These are phyloP conservation scores for Sphagnum fallax DNA, from an alignment of 228 moss, liverwort and hornwort genomes.

Conservation along the genomic window DNA sequence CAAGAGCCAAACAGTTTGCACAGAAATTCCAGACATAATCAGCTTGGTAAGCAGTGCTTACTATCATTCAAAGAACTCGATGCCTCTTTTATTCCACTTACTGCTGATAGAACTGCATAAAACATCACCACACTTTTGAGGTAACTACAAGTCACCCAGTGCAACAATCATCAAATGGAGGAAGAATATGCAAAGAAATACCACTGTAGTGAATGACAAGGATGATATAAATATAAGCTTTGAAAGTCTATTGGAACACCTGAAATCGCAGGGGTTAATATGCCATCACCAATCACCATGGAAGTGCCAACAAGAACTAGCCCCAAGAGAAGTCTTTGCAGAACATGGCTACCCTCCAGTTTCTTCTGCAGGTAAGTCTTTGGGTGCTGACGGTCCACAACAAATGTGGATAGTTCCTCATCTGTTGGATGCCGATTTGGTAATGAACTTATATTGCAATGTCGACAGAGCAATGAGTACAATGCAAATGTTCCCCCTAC, in stretches of 20 bases:
- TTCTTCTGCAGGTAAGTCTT: slow-evolving; percentile 52
- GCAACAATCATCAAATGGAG: neutral
- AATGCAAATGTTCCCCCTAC: slow-evolving; percentile 94
- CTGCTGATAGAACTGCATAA: slow-evolving; percentile 83
- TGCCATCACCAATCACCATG: slow-evolving; percentile 94
- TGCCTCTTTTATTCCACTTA: slow-evolving; percentile 77
- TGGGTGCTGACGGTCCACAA: slow-evolving; percentile 27
- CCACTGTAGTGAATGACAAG: too few species aligned
- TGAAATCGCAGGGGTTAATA: slow-evolving; percentile 90
- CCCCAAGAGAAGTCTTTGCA: slow-evolving; percentile 52
- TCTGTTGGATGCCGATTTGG: slow-evolving; percentile 87
- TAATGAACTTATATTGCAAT: slow-evolving; percentile 74
- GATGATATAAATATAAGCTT: too few species aligned
- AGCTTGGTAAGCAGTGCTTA: slow-evolving; percentile 16
- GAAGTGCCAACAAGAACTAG: slow-evolving; percentile 78
- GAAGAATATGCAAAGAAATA: too few species aligned
- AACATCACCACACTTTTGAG: slow-evolving; percentile 14
- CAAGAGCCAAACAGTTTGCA: neutral
- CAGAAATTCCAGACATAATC: neutral
- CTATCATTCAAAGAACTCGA: slow-evolving; percentile 53
- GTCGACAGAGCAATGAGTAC: slow-evolving; percentile 80
- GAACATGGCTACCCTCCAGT: slow-evolving; percentile 58
- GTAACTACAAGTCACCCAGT: neutral
- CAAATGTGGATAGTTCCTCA: slow-evolving; percentile 65
- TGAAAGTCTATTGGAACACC: slow-evolving; percentile 18